Base-by-base conservation (phyloP, 192 early-diverging fungal genomes). In the Coemansia sp. region DNA sequence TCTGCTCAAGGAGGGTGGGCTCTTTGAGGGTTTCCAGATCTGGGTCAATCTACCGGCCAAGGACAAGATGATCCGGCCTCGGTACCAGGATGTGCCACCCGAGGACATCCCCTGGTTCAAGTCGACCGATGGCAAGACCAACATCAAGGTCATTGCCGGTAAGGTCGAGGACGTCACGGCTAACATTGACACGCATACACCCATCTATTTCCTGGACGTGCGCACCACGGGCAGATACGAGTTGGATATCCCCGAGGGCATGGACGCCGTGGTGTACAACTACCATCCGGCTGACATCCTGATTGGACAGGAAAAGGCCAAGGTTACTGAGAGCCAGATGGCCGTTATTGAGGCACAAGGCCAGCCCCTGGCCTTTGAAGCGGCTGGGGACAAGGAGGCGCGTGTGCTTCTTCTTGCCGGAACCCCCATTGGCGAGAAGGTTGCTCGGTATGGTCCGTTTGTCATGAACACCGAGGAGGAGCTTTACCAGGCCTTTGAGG, bases 61-160 rank as follows among this genome's bases (percentile, higher is more conserved):
- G 62, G 79, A 88, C 58, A 91, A 91, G 67, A 78, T 80, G 65
- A 76, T 65, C 28, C 73, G 79, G 14, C 88, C 88, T 0, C 73
- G 66, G 18, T 91, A 91, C 46, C 84, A 87, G 62, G 90, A 87
- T 27, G 77, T 88, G 18, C 70, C 75, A 5, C 80, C 78, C 27
- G 62, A 77, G 20, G 65, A 85, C 18, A 85, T 94, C 18, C 84
- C 85, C 26, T 67, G 80, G 23, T 86, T 80, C 9, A 38, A 53
- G 44, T 67, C 66, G 3, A 34, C 48, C 9, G 71, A 78, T 66
- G 55, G 51, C 15, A 53, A 58, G 25, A 67, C 70, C 10, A 58
- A 40, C 9, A 83, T 92, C 70, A 90, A 88, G 52, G 89, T 97
- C 40, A 92, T 93, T 60, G 90, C 92, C 3, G 94, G 94, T n/a